Evolutionary conservation across 257 asterid species (phyloP).

Genomic region (Solanum virginianum): DNA sequence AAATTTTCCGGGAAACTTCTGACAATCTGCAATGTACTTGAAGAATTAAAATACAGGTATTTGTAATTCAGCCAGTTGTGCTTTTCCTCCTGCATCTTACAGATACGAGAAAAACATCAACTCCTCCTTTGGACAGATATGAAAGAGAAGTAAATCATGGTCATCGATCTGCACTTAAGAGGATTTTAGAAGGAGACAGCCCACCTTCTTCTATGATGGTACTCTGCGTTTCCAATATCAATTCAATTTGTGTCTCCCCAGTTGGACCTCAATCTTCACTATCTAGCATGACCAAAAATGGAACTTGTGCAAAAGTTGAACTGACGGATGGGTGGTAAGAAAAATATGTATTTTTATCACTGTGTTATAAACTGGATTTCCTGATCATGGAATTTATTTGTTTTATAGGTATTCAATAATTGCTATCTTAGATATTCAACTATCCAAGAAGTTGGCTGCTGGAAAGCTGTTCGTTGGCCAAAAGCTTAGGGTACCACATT

Average conservation of each 20-base stretch:
- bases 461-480: constrained; percentile 87
- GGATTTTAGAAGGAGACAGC: constrained; percentile 78
- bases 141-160: constrained; percentile 94
- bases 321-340: constrained; percentile 96
- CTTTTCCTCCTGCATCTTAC: not conserved
- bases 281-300: constrained; percentile 15
- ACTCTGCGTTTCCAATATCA: constrained; percentile 66
- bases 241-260: constrained; percentile 21
- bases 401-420: constrained; percentile 59
- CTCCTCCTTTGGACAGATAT: constrained; percentile 36
- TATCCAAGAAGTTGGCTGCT: constrained; percentile 57
- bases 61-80: not conserved
- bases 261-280: constrained; percentile 26
- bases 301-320: constrained; percentile 42
- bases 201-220: constrained; percentile 80
- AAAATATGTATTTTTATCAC: constrained; percentile 3
- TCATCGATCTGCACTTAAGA: constrained; percentile 80
- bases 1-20: constrained; percentile 59
- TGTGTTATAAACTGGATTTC: not conserved
- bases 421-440: constrained; percentile 70
- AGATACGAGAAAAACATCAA: constrained; percentile 2
- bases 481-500: constrained; percentile 64
- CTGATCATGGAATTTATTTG: constrained; percentile 5
- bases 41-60: constrained; percentile 81
- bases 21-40: constrained; percentile 68